Base-by-base conservation (phyloP, 768 basidiomycete species). In the Sporobolomyces pararoseus region DNA sequence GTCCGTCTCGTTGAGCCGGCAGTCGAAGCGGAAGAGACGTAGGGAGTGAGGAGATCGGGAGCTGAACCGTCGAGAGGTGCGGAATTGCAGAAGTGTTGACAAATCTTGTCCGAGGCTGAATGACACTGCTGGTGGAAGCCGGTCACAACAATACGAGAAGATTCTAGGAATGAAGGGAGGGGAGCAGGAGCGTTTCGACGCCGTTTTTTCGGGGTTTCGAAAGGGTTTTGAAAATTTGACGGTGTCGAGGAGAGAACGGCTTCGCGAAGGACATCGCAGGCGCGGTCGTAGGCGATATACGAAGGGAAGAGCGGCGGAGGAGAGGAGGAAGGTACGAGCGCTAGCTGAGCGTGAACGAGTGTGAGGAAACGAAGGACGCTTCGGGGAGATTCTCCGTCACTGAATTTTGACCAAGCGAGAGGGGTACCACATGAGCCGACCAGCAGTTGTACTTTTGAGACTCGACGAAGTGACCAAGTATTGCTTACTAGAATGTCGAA, bases 261-360 rank as follows among this genome's bases (percentile, higher is more conserved):
- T 34, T 49, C 31, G 6, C 71, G 66, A 23, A 72, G 66, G 25
- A 72, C 25, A 27, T 65, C 46, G 59, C 71, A 72, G 4, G 71
- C 66, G 16, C 63, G 63, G 52, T 72, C 71, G 59, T 72, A 72
- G 16, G 71, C 71, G 31, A 72, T 57, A 53, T 68, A 68, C 19
- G 71, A 51, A 1, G 71, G 71, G 62, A 72, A 63, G 7, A 27
- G 21, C 14, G 59, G 2, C 14, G 46, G 25, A 4, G 46, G 4
- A 6, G 21, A 14, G n/a, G 44, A 12, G 14, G 16, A n/a, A 14
- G 39, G 17, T 9, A 17, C 9, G 39, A 9, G 9, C 17, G 39
- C 17, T 42, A 52, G 42, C 25, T 46, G 32, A 2, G 49, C 21
- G 31, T 61, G 58, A 10, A 35, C 49, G 21, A 34, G 17, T 4